Conservation (phyloP, 176 grass and related monocot genomes). For the Tuctoria greenei region DNA sequence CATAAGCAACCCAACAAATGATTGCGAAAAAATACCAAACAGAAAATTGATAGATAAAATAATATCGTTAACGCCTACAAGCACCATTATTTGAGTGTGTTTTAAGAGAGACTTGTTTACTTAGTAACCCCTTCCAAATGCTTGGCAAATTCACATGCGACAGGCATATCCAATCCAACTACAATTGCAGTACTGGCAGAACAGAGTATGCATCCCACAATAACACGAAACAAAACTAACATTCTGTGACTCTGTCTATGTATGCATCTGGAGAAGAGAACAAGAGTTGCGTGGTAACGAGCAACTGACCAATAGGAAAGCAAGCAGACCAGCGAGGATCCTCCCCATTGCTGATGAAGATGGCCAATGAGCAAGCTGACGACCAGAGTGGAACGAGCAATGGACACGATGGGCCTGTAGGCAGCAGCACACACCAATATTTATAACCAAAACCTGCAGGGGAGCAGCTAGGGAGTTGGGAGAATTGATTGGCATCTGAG, state of each 20-base stretch:
- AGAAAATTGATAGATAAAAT: background rate
- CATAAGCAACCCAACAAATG: too few species aligned
- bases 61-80: too few species aligned
- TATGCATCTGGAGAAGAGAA: background rate
- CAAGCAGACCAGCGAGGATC: slow-evolving; percentile 32
- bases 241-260: background rate
- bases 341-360: slow-evolving; percentile 35
- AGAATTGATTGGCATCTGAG: slow-evolving; percentile 45
- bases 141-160: background rate
- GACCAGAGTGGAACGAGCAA: background rate
- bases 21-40: background rate
- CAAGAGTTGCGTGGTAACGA: background rate
- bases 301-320: slow-evolving; percentile 52
- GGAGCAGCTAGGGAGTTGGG: slow-evolving; percentile 33
- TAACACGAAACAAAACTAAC: background rate
- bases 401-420: background rate
- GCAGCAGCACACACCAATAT: background rate
- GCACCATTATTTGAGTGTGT: too few species aligned
- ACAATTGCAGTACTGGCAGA: background rate
- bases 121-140: background rate
- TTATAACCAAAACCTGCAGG: slow-evolving; percentile 40
- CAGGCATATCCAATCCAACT: background rate
- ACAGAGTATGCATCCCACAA: background rate
- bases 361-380: slow-evolving; percentile 22
- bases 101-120: too few species aligned